Percentiles rank a stretch among this genome's conserved stretches.
These are phyloP conservation scores for Volvox reticuliferus DNA, from an alignment of 139 green algal genomes.

Conservation along the genomic window DNA sequence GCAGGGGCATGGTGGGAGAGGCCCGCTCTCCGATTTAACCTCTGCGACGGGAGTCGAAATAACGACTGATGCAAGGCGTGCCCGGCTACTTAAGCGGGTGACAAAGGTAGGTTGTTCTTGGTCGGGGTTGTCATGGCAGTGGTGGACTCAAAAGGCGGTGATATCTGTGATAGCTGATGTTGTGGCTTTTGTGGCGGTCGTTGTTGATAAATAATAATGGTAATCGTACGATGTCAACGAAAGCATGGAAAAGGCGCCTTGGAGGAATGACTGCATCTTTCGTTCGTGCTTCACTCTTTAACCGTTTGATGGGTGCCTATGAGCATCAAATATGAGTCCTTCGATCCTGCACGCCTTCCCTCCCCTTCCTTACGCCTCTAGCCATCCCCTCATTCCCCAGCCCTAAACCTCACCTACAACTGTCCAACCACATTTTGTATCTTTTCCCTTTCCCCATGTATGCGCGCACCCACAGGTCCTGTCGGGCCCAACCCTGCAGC, in stretches of 20 bases:
- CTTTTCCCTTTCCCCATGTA: too few relatives aligned
- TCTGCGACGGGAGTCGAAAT: background rate
- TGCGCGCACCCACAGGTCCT: background rate
- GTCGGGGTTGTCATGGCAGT: background rate
- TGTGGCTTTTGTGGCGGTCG: too few relatives aligned
- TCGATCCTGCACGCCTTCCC: too few relatives aligned
- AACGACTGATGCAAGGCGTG: background rate
- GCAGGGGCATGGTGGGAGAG: background rate
- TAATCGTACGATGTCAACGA: background rate
- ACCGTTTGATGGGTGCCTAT: too few relatives aligned
- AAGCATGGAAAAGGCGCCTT: background rate
- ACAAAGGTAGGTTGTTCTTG: background rate
- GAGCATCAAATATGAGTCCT: too few relatives aligned
- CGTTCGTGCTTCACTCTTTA: too few relatives aligned
- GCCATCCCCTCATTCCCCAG: too few relatives aligned
- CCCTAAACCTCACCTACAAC: too few relatives aligned
- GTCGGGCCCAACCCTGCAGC: background rate
- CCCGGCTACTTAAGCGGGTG: background rate
- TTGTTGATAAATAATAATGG: too few relatives aligned
- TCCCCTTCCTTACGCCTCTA: too few relatives aligned
- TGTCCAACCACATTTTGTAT: too few relatives aligned
- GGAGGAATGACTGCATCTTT: too few relatives aligned
- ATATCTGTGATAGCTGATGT: background rate
- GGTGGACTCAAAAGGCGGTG: background rate
- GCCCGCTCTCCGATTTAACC: background rate